These are phyloP conservation scores for Ciborinia camelliae DNA, from an alignment of 2,329 filamentous ascomycete genomes.

Conservation along the genomic window DNA sequence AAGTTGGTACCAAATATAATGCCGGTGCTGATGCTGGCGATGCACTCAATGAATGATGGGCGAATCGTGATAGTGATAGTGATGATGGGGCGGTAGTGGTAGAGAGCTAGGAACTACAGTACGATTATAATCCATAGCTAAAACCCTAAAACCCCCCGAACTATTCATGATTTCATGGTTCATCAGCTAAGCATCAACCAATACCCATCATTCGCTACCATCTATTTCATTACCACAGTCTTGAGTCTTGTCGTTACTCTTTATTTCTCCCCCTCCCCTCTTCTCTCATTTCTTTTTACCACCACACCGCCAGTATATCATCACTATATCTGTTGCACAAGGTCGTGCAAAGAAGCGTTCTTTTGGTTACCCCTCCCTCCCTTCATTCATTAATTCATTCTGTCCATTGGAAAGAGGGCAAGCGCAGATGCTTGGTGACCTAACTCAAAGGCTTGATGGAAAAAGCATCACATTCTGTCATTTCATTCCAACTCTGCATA, in stretches of 20 bases:
- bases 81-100: neutral
- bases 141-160: conserved; percentile 1
- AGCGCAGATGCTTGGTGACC: conserved; percentile 7
- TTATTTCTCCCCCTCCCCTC: neutral
- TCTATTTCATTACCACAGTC: neutral
- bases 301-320: conserved; percentile 6
- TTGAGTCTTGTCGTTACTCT: neutral
- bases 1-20: neutral
- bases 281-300: conserved; percentile 1
- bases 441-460: conserved; percentile 5
- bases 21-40: neutral
- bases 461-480: conserved; percentile 10
- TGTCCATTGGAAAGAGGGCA: conserved; percentile 10
- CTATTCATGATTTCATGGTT: neutral
- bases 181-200: neutral
- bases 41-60: neutral
- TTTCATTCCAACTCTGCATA: conserved; percentile 1
- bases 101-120: conserved; percentile 6
- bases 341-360: conserved; percentile 5
- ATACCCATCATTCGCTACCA: neutral
- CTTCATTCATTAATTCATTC: neutral
- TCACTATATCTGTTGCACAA: conserved; percentile 11
- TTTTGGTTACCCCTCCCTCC: conserved; percentile 2
- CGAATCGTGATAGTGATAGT: neutral
- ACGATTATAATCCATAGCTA: conserved; percentile 5